Base-by-base conservation (phyloP, 768 basidiomycete species). In the Crucibulum laeve region DNA sequence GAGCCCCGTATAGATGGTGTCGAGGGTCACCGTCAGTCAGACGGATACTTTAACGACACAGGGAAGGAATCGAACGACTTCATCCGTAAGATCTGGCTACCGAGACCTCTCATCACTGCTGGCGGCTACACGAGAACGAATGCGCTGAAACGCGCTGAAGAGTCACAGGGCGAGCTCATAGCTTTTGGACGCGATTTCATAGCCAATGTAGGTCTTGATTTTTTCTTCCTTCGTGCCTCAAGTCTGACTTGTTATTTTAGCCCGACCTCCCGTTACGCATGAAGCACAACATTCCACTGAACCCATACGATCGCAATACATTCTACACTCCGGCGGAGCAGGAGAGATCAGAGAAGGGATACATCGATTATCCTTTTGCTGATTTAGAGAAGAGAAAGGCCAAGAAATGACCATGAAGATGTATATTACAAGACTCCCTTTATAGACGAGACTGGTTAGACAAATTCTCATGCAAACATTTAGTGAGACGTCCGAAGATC, bases 241-340 rank as follows among this genome's bases (percentile, higher is more conserved):
- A 22, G 14, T 44, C 37, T 35, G 13, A 35, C 11, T 28, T 30
- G 25, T 32, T 48, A 22, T 17, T 28, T n/a, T 48, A 75, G 71
- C 73, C 73, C 11, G 73, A 76, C 50, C 61, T 75, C 7, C 66
- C 66, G 0, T 48, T 51, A 15, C 58, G 72, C 3, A 43, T 73
- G 15, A 44, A 56, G 47, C 53, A 64, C 37, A 49, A 67, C 32
- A 48, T 69, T 1, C 56, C 68, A 0, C 53, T 72, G 2, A 65
- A 53, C 21, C 35, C 45, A 7, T 64, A 62, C 26, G 54, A 77
- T 32, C 39, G 59, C 8, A 54, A 50, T 8, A 73, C 70, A 2
- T 77, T 71, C 51, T 76, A 72, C 43, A 49, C 51, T 4, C 57
- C 56, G 11, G 63, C 51, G 10, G 64, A 60, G 3, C 42, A 45